phyloP scores from a whole-genome alignment of 2,329 filamentous ascomycete species.

The Fusarium odoratissimum region DNA sequence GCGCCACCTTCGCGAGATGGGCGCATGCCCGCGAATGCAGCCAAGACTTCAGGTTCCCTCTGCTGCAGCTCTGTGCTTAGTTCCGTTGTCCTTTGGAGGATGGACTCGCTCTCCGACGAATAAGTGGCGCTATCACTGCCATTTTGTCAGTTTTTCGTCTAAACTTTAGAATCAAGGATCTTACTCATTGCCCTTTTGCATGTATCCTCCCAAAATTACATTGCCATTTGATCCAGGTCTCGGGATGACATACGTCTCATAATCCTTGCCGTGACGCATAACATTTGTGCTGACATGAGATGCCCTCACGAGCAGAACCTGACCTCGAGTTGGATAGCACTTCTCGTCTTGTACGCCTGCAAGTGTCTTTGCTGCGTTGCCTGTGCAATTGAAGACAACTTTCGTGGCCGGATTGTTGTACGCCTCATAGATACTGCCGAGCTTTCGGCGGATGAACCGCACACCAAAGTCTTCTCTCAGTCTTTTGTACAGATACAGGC shows the following conservation, averaged over 20 bases:
- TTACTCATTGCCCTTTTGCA: slow-evolving; percentile 1
- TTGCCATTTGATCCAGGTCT: slow-evolving; percentile 7
- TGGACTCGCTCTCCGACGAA: not conserved
- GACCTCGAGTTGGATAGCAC: not conserved
- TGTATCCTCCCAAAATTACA: slow-evolving; percentile 3
- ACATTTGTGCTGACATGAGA: not conserved
- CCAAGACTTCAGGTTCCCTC: not conserved
- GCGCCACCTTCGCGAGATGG: slow-evolving; percentile 3
- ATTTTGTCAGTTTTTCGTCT: accelerated
- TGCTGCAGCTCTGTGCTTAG: not conserved
- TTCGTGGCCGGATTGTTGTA: not conserved
- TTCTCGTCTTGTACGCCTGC: not conserved
- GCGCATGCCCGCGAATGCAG: not conserved
- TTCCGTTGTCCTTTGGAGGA: not conserved
- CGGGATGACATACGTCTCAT: not conserved
- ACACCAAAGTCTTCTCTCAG: not conserved
- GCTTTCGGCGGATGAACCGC: not conserved
- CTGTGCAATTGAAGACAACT: not conserved
- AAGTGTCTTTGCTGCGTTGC: not conserved
- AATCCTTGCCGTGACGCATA: slow-evolving; percentile 4
- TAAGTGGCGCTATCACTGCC: not conserved
- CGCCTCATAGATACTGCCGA: not conserved
- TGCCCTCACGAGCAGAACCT: not conserved
- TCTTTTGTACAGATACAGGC: not conserved
- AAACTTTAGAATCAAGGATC: accelerated